Base-by-base conservation (phyloP, 305 asterid genomes). In the Fraxinus dipetala region DNA sequence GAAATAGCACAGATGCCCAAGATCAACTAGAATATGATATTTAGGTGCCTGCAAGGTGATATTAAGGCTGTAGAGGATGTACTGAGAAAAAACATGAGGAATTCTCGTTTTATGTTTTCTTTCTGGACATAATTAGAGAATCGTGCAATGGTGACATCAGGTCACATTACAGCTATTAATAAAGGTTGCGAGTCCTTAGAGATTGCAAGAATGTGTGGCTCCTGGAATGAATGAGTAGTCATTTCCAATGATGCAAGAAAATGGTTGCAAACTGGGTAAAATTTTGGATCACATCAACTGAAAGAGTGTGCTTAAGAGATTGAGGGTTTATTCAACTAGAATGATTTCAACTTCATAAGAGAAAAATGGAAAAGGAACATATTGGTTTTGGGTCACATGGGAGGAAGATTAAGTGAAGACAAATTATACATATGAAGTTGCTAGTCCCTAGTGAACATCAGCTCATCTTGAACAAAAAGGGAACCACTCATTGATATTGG, bases 101-200 rank as follows among this genome's bases (percentile, higher is more conserved):
- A 10, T 20, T 78, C 54, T 79, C 5, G 4, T 40, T 77, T 78
- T 26, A 70, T 31, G 78, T 16, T 13, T 9, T n/a, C 72, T 8
- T 65, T 77, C 54, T 32, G 80, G 32, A 18, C 67, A 73, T 34
- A 59, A 84, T 79, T 82, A 31, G 61, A 82, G 54, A 80, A 77
- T 63, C 72, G 10, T 56, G 36, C 54, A 84, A 74, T 74, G 56
- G 72, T 61, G 79, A 28, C 72, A 36, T 32, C 82, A 77, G 80
- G 76, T 82, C 80, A 32, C 74, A 67, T 28, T 28, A 32, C 26
- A 31, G 45, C 43, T 70, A 32, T 70, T 70, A 70, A 70, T 14
- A 70, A 70, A 43, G 16, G 30, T 30, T 13, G 51, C 24, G 22
- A 75, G 67, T 45, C 11, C 79, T 48, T 24, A 56, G 24, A 28